Evolutionary conservation across 2,329 filamentous ascomycete genomes (phyloP).

Genomic region (Ophiostoma populinum): DNA sequence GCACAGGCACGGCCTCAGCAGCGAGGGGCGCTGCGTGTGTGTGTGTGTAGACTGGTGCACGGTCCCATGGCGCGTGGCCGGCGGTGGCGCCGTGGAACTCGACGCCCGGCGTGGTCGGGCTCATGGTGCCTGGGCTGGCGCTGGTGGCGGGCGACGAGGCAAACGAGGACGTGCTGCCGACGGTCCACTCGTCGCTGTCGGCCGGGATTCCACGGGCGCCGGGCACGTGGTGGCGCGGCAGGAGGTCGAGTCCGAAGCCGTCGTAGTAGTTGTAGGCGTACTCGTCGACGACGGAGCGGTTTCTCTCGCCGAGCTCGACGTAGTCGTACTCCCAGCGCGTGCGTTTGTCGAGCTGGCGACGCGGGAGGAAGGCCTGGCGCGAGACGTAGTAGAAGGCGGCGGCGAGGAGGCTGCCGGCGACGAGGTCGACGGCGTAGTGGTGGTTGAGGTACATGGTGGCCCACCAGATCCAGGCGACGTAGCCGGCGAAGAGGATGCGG

Average conservation of each 20-base stretch:
- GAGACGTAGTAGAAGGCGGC: conserved; percentile 68
- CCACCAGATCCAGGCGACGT: conserved; percentile 94
- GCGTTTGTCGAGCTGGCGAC: conserved; percentile 66
- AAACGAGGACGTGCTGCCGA: conserved; percentile 66
- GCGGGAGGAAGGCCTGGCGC: conserved; percentile 64
- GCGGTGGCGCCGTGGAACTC: conserved; percentile 18
- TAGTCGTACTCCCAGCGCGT: conserved; percentile 95
- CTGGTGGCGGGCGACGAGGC: conserved; percentile 24
- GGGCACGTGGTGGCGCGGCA: conserved; percentile 19
- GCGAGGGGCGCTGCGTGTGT: conserved; percentile 14
- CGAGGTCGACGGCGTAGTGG: conserved; percentile 88
- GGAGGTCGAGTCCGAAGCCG: conserved; percentile 28
- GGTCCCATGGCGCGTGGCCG: conserved; percentile 21
- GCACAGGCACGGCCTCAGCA: conserved; percentile 4
- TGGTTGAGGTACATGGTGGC: conserved; percentile 96
- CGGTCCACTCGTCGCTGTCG: conserved; percentile 77
- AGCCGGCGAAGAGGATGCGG: conserved; percentile 62
- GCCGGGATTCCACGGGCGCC: conserved; percentile 15
- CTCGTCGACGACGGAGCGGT: conserved; percentile 22
- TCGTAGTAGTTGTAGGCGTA: conserved; percentile 25
- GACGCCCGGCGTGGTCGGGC: conserved; percentile 30
- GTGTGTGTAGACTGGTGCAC: too few species aligned
- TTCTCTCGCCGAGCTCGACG: conserved; percentile 58
- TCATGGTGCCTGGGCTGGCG: conserved; percentile 31
- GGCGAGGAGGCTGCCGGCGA: conserved; percentile 65